Conservation (phyloP, 2,329 filamentous ascomycete genomes). For the Paecilomyces sp. region DNA sequence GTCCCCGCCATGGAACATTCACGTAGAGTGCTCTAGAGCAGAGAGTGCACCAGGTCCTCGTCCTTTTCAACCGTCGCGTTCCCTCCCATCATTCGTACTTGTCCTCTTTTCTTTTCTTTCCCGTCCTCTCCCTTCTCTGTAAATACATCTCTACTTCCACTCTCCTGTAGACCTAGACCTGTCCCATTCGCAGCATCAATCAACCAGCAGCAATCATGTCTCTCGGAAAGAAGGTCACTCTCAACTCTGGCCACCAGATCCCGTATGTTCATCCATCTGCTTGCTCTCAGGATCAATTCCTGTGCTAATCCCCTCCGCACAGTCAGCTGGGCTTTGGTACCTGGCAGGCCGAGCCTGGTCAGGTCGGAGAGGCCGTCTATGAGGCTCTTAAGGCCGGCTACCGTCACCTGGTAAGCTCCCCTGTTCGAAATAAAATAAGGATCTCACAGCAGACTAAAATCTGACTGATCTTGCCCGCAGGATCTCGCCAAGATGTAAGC, state of each 20-base stretch:
- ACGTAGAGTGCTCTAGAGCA: background rate
- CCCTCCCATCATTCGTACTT: background rate
- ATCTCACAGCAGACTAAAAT: background rate
- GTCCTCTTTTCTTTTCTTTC: background rate
- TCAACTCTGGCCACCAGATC: conserved; percentile 31
- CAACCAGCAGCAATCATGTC: conserved; percentile 23
- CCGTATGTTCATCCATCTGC: conserved; percentile 20
- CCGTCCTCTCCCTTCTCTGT: background rate
- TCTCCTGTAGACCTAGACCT: background rate
- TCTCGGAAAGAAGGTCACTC: conserved; percentile 32
- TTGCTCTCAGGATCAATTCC: background rate
- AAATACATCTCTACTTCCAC: background rate
- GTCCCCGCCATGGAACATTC: background rate
- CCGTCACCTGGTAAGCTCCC: conserved; percentile 28
- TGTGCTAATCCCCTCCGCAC: background rate
- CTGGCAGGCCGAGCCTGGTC: conserved; percentile 32
- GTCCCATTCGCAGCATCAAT: background rate
- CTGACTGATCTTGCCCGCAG: conserved; percentile 15
- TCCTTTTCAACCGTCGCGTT: background rate
- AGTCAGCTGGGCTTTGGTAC: conserved; percentile 34
- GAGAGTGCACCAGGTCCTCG: background rate
- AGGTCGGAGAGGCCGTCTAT: conserved; percentile 33
- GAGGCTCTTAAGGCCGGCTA: conserved; percentile 33
- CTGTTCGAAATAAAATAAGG: background rate
- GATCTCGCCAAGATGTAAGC: conserved; percentile 33